Evolutionary conservation across 2,329 filamentous ascomycete species (phyloP).

Genomic region (Chrysoporthe deuterocubensis): DNA sequence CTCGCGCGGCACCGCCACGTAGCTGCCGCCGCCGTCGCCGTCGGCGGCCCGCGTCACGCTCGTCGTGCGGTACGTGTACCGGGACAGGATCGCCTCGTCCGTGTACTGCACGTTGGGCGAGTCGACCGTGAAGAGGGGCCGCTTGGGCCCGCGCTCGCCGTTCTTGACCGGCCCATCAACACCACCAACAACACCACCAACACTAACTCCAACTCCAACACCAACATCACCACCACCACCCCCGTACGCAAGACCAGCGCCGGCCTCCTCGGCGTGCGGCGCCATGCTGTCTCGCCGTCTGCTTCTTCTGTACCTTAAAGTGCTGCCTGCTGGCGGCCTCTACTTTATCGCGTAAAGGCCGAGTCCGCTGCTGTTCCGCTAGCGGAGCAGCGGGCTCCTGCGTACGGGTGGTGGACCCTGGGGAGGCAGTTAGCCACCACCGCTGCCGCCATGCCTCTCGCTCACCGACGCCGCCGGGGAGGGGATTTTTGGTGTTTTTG

Average conservation of each 20-base stretch:
- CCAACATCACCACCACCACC: constrained; percentile 53
- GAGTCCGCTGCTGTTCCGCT: constrained; percentile 81
- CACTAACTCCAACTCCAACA: constrained; percentile 30
- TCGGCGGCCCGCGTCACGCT: constrained; percentile 67
- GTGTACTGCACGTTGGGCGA: constrained; percentile 94
- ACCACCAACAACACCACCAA: constrained; percentile 28
- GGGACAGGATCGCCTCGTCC: constrained; percentile 84
- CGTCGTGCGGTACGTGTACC: constrained; percentile 96
- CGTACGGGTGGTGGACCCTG: constrained; percentile 94
- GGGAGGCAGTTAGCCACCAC: constrained; percentile 34
- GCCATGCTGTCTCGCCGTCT: constrained; percentile 65
- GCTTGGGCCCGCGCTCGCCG: constrained; percentile 54
- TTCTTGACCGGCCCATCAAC: constrained; percentile 46
- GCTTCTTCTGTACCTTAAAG: constrained; percentile 31
- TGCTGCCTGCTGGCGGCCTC: constrained; percentile 28
- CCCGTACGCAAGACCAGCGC: constrained; percentile 60
- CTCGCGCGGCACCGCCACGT: constrained; percentile 83
- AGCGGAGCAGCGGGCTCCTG: constrained; percentile 92
- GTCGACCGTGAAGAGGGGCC: constrained; percentile 77
- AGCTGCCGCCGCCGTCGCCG: constrained; percentile 60
- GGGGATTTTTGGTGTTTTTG: constrained; percentile 15
- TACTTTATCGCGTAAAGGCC: constrained; percentile 59
- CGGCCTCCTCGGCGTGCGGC: constrained; percentile 76
- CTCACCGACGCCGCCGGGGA: too few relatives aligned
- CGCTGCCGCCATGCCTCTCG: too few relatives aligned